phyloP scores from a whole-genome alignment of 108 stramenopile genomes.

The Epipyxis sp. region DNA sequence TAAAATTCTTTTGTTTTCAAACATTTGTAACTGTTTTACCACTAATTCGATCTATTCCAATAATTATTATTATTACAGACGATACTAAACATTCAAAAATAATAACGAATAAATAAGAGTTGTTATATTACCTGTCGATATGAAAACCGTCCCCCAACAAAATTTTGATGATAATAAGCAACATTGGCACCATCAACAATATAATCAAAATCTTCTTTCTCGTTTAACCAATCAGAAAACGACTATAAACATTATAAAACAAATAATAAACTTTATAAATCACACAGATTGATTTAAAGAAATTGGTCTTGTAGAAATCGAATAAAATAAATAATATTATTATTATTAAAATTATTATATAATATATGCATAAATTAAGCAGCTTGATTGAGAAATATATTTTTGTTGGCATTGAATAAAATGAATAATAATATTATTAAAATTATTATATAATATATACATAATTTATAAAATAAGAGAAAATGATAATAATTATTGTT shows the following conservation, averaged over 20 bases:
- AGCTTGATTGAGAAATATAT: no score
- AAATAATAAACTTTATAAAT: no score
- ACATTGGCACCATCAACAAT: conserved; percentile 50
- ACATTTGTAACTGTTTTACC: conserved; percentile 13
- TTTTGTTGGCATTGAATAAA: no score
- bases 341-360: not conserved
- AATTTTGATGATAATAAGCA: conserved; percentile 48
- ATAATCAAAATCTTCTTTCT: not conserved
- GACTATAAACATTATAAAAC: not conserved
- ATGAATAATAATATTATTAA: no score
- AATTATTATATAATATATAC: no score
- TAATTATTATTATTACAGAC: not conserved
- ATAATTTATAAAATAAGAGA: no score
- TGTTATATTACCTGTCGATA: not conserved
- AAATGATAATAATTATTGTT: no score
- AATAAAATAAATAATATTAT: no score
- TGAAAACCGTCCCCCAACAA: conserved; percentile 40
- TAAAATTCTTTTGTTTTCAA: conserved; percentile 43
- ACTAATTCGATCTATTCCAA: conserved; percentile 39
- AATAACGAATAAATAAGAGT: not conserved
- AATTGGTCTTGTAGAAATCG: no score
- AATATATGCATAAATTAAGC: not conserved
- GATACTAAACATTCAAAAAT: not conserved
- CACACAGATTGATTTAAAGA: no score
- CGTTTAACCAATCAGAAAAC: not conserved